Conservation (phyloP, 2,329 filamentous ascomycete genomes). For the Cladophialophora bantiana region DNA sequence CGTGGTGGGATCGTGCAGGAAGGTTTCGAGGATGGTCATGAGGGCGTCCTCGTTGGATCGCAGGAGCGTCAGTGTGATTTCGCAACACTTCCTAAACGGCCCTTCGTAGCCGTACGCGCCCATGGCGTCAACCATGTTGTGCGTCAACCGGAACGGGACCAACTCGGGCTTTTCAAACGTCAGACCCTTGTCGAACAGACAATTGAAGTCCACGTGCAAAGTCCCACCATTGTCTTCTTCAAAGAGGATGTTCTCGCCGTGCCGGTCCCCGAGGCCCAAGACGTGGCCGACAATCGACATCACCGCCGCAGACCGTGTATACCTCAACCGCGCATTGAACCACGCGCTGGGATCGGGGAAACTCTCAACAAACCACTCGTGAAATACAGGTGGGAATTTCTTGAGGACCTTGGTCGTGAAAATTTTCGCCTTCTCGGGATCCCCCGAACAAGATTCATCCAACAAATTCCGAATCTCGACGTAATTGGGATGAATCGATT, state of each 20-base stretch:
- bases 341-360: constrained; percentile 92
- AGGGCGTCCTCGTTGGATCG: constrained; percentile 93
- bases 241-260: constrained; percentile 95
- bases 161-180: constrained; percentile 94
- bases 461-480: constrained; percentile 65
- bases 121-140: constrained; percentile 99
- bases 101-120: constrained; percentile 90
- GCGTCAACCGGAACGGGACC: constrained; percentile 94
- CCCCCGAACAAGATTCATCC: constrained; percentile 68
- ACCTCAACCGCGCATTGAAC: constrained; percentile 87
- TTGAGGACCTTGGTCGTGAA: constrained; percentile 52
- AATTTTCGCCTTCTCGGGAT: constrained; percentile 57
- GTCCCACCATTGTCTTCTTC: constrained; percentile 93
- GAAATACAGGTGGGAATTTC: constrained; percentile 81
- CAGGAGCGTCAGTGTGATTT: constrained; percentile 83
- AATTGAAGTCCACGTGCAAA: constrained; percentile 99
- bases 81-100: constrained; percentile 87
- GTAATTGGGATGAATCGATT: constrained; percentile 71
- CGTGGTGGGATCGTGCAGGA: constrained; percentile 94
- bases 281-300: constrained; percentile 99
- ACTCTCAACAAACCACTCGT: constrained; percentile 93
- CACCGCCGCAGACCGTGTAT: constrained; percentile 92
- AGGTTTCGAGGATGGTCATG: constrained; percentile 96
- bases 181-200: constrained; percentile 95
- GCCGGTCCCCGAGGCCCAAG: constrained; percentile 87